Base-by-base conservation (phyloP, 1,284 basidiomycete genomes). In the Heterobasidion annosum region DNA sequence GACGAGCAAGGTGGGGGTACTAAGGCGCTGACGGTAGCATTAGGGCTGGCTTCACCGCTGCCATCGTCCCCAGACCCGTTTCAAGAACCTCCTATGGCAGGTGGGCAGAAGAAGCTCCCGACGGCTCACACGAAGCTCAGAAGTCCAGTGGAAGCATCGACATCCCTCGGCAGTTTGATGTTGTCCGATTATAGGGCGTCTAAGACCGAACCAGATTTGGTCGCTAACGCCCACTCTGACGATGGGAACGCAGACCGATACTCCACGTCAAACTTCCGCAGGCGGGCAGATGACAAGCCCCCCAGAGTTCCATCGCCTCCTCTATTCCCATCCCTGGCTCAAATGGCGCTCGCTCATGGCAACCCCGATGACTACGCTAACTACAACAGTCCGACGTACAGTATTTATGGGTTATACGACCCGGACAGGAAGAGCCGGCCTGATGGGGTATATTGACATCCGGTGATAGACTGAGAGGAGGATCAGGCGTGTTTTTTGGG, bases 321-420 rank as follows among this genome's bases (percentile, higher is more conserved):
- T 13, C 74, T 79, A n/a, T 64, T 89, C 52, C 87, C 85, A 8
- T 86, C 85, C 34, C 65, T 90, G 51, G 73, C 84, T 7, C 87
- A 89, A 67, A 88, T 90, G 86, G 87, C 78, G 51, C 62, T 89
- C 64, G 74, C 78, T 50, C 82, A 85, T 58, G 67, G 70, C 2
- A 79, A 85, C 56, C 75, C 78, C 10, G 76, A 81, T 49, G 81
- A 74, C 5, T 85, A 78, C 65, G 76, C 70, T 1, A 79, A 81
- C 44, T 89, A 90, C 58, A 74, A 81, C 59, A 88, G 88, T 62
- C 86, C 88, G 19, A 90, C 88, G 3, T 90, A 90, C 60, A 90
- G 88, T 64, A 80, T 90, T 55, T 90, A 85, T 62, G 83, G 83
- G 47, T 61, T 88, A 60, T 90, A 89, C 62, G 82, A 82, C 55